These are phyloP conservation scores for Actinomortierella wolfii DNA, from an alignment of 371 early-diverging fungal species.

Conservation along the genomic window DNA sequence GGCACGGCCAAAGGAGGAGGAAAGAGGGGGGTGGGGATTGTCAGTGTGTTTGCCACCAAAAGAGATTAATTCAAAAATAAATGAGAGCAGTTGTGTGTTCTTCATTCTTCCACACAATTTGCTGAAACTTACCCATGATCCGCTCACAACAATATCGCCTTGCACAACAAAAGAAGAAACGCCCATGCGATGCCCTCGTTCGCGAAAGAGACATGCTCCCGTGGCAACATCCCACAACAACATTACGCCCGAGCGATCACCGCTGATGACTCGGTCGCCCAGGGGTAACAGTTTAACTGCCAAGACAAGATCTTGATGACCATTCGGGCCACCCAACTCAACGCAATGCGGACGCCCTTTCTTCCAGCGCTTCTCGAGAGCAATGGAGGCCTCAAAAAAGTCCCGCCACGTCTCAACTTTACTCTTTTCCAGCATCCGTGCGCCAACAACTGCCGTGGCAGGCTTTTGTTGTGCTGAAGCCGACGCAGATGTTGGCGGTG, in stretches of 20 bases:
- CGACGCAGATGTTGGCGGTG: background rate
- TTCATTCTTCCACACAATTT: too few relatives aligned
- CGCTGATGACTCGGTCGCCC: conserved; percentile 27
- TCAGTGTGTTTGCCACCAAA: background rate
- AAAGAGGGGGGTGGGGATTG: too few relatives aligned
- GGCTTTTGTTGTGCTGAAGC: background rate
- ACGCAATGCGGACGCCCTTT: conserved; percentile 22
- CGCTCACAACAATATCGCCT: conserved; percentile 35
- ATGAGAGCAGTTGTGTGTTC: background rate
- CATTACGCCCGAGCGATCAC: conserved; percentile 27
- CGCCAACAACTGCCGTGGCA: background rate
- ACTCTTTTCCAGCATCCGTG: conserved; percentile 4
- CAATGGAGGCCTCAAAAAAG: conserved; percentile 17
- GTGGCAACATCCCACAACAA: conserved; percentile 31
- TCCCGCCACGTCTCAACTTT: conserved; percentile 28
- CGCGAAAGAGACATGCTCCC: conserved; percentile 14
- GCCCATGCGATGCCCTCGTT: conserved; percentile 35
- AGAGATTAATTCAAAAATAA: background rate
- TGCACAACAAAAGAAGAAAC: conserved; percentile 25
- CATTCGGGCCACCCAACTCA: conserved; percentile 17
- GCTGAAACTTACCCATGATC: conserved; percentile 34
- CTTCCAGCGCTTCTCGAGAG: conserved; percentile 36
- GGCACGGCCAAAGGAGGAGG: too few relatives aligned
- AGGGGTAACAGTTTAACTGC: conserved; percentile 21
- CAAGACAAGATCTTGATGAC: conserved; percentile 24